phyloP scores from a whole-genome alignment of 169 alveolate species.

The Plasmodium vinckei region DNA sequence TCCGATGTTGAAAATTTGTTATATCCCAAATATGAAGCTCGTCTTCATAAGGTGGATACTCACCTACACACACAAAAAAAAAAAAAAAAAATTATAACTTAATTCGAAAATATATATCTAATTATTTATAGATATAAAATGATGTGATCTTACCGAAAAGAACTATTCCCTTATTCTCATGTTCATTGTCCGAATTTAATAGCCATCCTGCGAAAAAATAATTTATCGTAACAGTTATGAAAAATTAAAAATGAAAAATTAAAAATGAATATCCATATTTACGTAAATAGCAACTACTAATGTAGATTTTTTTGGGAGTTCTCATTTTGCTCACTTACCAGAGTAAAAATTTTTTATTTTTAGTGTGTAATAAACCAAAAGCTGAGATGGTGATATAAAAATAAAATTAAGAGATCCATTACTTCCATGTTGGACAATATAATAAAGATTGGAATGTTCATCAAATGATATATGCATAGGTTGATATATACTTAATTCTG shows the following conservation, averaged over 20 bases:
- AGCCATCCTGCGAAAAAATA: conserved; percentile 64
- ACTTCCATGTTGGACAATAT: conserved; percentile 62
- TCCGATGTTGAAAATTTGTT: conserved; percentile 45
- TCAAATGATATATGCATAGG: conserved; percentile 66
- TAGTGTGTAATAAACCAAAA: conserved; percentile 51
- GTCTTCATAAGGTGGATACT: conserved; percentile 77
- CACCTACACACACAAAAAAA: conserved; percentile 34
- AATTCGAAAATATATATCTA: not conserved
- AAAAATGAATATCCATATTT: no score
- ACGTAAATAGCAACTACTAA: not conserved
- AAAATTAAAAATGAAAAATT: conserved; percentile 14
- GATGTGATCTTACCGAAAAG: conserved; percentile 53
- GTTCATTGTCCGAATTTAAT: conserved; percentile 32
- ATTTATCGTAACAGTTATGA: not conserved
- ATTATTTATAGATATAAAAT: no score
- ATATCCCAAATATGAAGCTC: conserved; percentile 75
- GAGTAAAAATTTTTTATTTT: conserved; percentile 62
- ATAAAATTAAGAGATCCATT: conserved; percentile 52
- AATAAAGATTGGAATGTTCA: conserved; percentile 62
- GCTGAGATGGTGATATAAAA: conserved; percentile 45
- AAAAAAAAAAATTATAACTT: conserved; percentile 1
- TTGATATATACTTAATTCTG: conserved; percentile 32
- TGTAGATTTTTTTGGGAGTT: no score
- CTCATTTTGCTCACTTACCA: conserved; percentile 3
- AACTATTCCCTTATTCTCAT: conserved; percentile 66